phyloP scores from a whole-genome alignment of 2,329 filamentous ascomycete species.

The Fusarium sp. region DNA sequence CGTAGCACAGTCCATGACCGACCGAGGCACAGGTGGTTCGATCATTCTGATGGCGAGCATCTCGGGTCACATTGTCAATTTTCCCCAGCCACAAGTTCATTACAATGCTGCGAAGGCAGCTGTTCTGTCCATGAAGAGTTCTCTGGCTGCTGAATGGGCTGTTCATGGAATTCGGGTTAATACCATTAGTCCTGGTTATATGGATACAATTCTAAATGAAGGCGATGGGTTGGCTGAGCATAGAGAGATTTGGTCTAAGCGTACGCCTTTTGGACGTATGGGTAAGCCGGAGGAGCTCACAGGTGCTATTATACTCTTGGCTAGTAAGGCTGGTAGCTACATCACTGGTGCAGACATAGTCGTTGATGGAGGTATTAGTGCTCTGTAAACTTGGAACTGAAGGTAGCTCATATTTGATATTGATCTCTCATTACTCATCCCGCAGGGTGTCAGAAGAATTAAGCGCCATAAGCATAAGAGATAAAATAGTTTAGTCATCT shows the following conservation, averaged over 20 bases:
- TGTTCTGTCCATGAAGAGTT: conserved; percentile 14
- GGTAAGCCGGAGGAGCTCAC: conserved; percentile 17
- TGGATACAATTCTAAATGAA: conserved; percentile 22
- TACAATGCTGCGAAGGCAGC: conserved; percentile 67
- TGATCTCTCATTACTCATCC: neutral
- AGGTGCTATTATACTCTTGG: conserved; percentile 7
- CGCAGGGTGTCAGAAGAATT: too few relatives aligned
- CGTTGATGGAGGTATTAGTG: conserved; percentile 20
- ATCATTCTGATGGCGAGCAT: conserved; percentile 76
- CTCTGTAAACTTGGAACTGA: neutral
- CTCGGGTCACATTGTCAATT: conserved; percentile 75
- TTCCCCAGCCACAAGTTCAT: conserved; percentile 75
- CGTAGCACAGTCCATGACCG: conserved; percentile 51
- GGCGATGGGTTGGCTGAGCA: conserved; percentile 18
- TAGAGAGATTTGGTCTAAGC: conserved; percentile 7
- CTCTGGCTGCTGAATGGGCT: conserved; percentile 17
- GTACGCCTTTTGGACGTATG: conserved; percentile 18
- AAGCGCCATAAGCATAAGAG: too few relatives aligned
- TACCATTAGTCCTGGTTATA: conserved; percentile 22
- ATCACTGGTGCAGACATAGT: conserved; percentile 18
- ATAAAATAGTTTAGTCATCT: too few relatives aligned
- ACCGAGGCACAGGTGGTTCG: conserved; percentile 63
- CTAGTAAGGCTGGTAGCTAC: conserved; percentile 23
- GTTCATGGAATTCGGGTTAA: conserved; percentile 10
- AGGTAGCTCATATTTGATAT: neutral